Evolutionary conservation across 148 eudicot species (phyloP), one percentile per base, ranked within the genome.

Genomic region (Rhododendron ovatum): DNA sequence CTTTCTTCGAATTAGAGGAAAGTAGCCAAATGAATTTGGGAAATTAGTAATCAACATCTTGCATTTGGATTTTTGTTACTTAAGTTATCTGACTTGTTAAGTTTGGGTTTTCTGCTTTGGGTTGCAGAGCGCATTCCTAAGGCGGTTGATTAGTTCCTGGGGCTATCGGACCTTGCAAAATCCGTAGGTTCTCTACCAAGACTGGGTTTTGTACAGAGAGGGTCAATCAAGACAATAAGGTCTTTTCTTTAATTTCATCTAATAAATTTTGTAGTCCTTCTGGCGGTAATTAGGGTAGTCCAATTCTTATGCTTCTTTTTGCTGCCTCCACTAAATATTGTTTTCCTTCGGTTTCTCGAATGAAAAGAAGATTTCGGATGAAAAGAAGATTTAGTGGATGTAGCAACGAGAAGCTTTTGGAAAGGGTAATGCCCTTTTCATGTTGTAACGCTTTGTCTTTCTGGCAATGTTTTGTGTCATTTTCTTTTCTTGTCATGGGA

Each of bases 401-500:
- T 96, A 91, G 95, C 99, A 93, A 95, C 81, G 98, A 93, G 92
- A 95, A 93, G 98, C 97, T 94, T 59, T 67, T 93, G 94, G 90
- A 92, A 93, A 89, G 89, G 85, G 89, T 89, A 86, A 48, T 89
- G 81, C 89, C 92, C 90, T 89, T 87, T 90, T 78, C 84, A 71
- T 87, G 83, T 78, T 86, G 85, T 85, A 43, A 35, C 61, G 67
- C 55, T 55, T 55, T 89, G 8, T 76, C 24, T 83, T 77, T 83
- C 47, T 47, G 33, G 41, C 79, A 75, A 35, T 75, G n/a, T 17
- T 28, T 30, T 75, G 22, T 17, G 79, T 6, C 6, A 75, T 39
- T 3, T 3, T 30, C 59, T 37, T 26, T 55, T 53, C 61, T 80
- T 61, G 81, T 82, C 91, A 84, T 86, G 89, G 91, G 88, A 87